phyloP scores from a whole-genome alignment of 2,329 filamentous ascomycete genomes.

The Penicillium oxalicum region DNA sequence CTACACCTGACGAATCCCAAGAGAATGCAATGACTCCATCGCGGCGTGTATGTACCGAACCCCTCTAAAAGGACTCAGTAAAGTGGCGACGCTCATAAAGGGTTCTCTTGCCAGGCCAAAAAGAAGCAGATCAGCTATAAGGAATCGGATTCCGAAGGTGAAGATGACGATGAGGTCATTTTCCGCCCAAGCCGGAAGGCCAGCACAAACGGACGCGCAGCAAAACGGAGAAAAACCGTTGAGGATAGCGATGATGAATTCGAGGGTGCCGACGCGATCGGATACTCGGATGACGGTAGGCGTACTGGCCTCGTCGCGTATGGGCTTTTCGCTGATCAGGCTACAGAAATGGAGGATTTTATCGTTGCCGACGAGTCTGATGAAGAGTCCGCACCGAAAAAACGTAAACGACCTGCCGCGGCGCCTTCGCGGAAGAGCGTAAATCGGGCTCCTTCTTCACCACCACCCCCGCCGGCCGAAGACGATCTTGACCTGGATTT shows the following conservation, averaged over 20 bases:
- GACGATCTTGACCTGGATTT: conserved; percentile 54
- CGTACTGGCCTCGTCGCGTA: not conserved
- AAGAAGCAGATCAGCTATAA: conserved; percentile 63
- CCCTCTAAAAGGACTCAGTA: too few relatives aligned
- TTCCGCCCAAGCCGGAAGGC: conserved; percentile 52
- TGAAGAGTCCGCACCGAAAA: conserved; percentile 59
- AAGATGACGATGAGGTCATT: conserved; percentile 64
- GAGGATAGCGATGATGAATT: conserved; percentile 66
- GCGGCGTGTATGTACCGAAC: conserved; percentile 58
- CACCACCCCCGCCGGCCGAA: conserved; percentile 49
- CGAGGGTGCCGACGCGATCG: conserved; percentile 51
- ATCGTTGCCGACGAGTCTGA: conserved; percentile 83
- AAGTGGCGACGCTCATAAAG: too few relatives aligned
- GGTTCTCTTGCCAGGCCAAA: conserved; percentile 43
- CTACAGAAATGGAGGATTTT: conserved; percentile 75
- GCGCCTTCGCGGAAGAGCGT: conserved; percentile 36
- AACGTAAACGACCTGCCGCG: conserved; percentile 61
- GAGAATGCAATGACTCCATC: conserved; percentile 63
- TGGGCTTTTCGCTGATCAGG: conserved; percentile 5
- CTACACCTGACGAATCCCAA: conserved; percentile 38
- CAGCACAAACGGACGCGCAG: conserved; percentile 39
- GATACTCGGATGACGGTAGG: conserved; percentile 46
- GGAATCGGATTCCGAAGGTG: conserved; percentile 71
- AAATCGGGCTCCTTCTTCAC: conserved; percentile 28
- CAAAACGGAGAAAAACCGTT: conserved; percentile 58